phyloP scores from a whole-genome alignment of 2,329 filamentous ascomycete species.

The Knufia petricola region DNA sequence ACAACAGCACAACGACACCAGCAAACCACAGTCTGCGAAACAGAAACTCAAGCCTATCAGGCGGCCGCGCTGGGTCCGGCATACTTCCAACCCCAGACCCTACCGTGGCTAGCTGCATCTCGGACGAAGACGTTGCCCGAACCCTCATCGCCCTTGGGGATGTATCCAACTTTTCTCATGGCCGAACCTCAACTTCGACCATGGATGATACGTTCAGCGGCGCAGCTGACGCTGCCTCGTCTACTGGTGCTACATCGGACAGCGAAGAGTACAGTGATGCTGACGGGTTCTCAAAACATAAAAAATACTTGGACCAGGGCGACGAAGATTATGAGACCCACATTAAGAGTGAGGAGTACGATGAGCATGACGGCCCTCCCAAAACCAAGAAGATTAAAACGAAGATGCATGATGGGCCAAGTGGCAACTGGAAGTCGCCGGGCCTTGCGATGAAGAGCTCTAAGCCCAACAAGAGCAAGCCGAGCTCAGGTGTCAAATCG shows the following conservation, averaged over 20 bases:
- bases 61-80: slow-evolving; percentile 40
- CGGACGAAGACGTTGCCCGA: slow-evolving; percentile 93
- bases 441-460: slow-evolving; percentile 17
- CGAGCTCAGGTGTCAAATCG: slow-evolving; percentile 25
- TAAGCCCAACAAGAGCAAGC: slow-evolving; percentile 28
- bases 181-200: slow-evolving; percentile 85
- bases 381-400: slow-evolving; percentile 45
- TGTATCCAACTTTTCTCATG: slow-evolving; percentile 85
- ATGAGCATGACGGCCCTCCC: slow-evolving; percentile 34
- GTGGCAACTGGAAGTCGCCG: slow-evolving; percentile 1
- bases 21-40: slow-evolving; percentile 58
- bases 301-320: slow-evolving; percentile 48
- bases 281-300: slow-evolving; percentile 44
- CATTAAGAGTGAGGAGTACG: slow-evolving; percentile 44
- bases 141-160: slow-evolving; percentile 94
- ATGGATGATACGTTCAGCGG: slow-evolving; percentile 90
- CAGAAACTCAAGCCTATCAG: slow-evolving; percentile 44
- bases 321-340: slow-evolving; percentile 42
- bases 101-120: slow-evolving; percentile 94
- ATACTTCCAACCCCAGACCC: slow-evolving; percentile 88
- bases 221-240: slow-evolving; percentile 73
- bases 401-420: slow-evolving; percentile 28
- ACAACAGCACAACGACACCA: slow-evolving; percentile 23
- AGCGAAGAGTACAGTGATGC: slow-evolving; percentile 54
- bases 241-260: slow-evolving; percentile 74